A percentile compares a stretch with the other conserved stretches of the same genome.
Evolutionary conservation across 2,329 filamentous ascomycete species (phyloP).

Genomic region (Venturia nashicola): DNA sequence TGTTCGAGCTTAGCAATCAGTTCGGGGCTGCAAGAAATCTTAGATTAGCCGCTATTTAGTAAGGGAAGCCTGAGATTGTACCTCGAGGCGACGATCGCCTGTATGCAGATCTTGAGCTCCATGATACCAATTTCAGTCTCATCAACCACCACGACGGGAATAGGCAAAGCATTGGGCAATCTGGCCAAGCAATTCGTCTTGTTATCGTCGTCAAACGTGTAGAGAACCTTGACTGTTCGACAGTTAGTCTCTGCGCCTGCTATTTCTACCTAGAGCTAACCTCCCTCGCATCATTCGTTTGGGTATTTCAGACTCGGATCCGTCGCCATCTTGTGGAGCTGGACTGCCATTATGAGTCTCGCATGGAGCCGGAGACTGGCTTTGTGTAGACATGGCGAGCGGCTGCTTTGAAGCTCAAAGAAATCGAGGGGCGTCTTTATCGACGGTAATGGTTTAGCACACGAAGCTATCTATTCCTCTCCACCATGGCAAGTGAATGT

Average conservation of each 20-base stretch:
- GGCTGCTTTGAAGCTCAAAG: neutral
- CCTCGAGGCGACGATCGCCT: slow-evolving; percentile 60
- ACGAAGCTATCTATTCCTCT: neutral
- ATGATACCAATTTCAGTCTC: slow-evolving; percentile 78
- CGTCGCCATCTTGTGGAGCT: neutral
- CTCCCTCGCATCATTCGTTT: slow-evolving; percentile 8
- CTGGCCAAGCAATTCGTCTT: slow-evolving; percentile 84
- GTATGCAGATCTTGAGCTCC: slow-evolving; percentile 75
- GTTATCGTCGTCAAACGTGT: slow-evolving; percentile 84
- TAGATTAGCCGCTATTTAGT: neutral
- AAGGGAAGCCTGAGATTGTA: slow-evolving; percentile 21
- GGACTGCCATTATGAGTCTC: neutral
- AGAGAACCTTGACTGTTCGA: slow-evolving; percentile 80
- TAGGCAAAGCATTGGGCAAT: slow-evolving; percentile 64
- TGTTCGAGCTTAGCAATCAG: slow-evolving; percentile 58
- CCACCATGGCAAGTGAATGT: neutral
- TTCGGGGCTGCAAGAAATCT: slow-evolving; percentile 56
- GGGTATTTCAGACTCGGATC: slow-evolving; percentile 2
- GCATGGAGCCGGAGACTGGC: neutral
- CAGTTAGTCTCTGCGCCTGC: neutral
- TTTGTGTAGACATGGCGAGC: neutral
- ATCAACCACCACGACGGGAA: slow-evolving; percentile 72
- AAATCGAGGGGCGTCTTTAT: neutral
- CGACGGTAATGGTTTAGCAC: neutral
- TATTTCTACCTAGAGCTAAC: neutral